phyloP scores from a whole-genome alignment of 2,329 filamentous ascomycete genomes.

The Calycina marina region DNA sequence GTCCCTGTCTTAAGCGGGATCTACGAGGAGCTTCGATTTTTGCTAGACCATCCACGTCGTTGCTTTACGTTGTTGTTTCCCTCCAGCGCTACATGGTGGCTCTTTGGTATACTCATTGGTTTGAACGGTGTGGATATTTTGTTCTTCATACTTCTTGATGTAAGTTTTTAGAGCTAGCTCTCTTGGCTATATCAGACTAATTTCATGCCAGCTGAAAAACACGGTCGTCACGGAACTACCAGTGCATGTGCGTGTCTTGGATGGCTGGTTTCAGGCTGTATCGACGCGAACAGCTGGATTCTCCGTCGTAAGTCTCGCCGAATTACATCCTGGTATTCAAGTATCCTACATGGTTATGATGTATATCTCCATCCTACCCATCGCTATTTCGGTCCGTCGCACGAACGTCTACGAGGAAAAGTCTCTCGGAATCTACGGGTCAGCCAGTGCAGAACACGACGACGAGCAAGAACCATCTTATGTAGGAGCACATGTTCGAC shows the following conservation, averaged over 20 bases:
- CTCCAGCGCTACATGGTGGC: constrained; percentile 82
- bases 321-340: constrained; percentile 79
- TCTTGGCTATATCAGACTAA: constrained; percentile 6
- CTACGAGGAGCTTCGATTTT: constrained; percentile 81
- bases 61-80: constrained; percentile 95
- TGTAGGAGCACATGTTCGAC: constrained; percentile 78
- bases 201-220: constrained; percentile 46
- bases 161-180: constrained; percentile 29
- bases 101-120: constrained; percentile 71
- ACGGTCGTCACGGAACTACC: constrained; percentile 52
- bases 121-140: constrained; percentile 78
- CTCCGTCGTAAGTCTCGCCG: constrained; percentile 60
- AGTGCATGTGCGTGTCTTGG: constrained; percentile 61
- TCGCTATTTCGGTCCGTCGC: constrained; percentile 83
- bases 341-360: constrained; percentile 97
- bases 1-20: constrained; percentile 52
- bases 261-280: constrained; percentile 80
- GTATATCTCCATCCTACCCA: constrained; percentile 96
- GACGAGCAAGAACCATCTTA: constrained; percentile 56
- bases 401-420: constrained; percentile 97
- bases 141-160: constrained; percentile 85
- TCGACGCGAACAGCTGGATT: constrained; percentile 88
- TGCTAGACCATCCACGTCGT: constrained; percentile 85
- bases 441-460: constrained; percentile 30
- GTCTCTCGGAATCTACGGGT: constrained; percentile 58